A percentile compares a stretch with the other conserved stretches of the same genome.
Conservation (phyloP, 2,329 filamentous ascomycete species). For the Aspergillus tamarii region DNA sequence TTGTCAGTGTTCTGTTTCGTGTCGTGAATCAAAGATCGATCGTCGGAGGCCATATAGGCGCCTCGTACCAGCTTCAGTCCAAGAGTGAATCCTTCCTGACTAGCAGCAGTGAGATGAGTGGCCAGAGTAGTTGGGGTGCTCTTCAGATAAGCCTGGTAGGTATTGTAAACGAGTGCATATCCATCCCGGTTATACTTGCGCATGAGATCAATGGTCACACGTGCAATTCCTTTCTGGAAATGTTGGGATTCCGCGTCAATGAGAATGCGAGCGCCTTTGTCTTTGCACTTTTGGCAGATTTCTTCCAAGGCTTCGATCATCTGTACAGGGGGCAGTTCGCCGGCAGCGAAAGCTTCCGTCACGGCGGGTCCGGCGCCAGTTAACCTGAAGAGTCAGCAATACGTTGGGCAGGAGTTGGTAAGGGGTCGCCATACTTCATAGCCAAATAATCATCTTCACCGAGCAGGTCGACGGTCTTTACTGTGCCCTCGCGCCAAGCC, state of each 20-base stretch:
- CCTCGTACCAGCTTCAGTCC: conserved; percentile 77
- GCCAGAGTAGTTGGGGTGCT: conserved; percentile 60
- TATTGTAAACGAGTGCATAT: conserved; percentile 74
- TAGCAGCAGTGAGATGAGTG: conserved; percentile 62
- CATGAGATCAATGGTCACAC: conserved; percentile 78
- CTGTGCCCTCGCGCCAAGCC: conserved; percentile 73
- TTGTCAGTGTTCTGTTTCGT: conserved; percentile 72
- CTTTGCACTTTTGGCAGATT: conserved; percentile 62
- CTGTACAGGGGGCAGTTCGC: conserved; percentile 64
- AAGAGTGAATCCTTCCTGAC: conserved; percentile 64
- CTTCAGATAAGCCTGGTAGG: conserved; percentile 79
- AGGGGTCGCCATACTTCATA: conserved; percentile 52
- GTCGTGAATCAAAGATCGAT: conserved; percentile 70
- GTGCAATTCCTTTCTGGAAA: conserved; percentile 77
- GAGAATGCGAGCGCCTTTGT: conserved; percentile 71
- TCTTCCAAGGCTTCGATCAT: conserved; percentile 72
- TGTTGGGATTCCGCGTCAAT: conserved; percentile 85
- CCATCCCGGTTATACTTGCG: conserved; percentile 71
- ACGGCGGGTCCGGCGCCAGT: conserved; percentile 76
- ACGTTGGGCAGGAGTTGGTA: not conserved
- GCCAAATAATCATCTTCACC: conserved; percentile 64
- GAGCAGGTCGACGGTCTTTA: conserved; percentile 65
- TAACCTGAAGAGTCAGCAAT: conserved; percentile 50
- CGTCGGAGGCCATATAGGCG: conserved; percentile 72
- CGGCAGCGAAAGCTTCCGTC: conserved; percentile 66